phyloP scores from a whole-genome alignment of 305 asterid species.

The Petunia hybrid region DNA sequence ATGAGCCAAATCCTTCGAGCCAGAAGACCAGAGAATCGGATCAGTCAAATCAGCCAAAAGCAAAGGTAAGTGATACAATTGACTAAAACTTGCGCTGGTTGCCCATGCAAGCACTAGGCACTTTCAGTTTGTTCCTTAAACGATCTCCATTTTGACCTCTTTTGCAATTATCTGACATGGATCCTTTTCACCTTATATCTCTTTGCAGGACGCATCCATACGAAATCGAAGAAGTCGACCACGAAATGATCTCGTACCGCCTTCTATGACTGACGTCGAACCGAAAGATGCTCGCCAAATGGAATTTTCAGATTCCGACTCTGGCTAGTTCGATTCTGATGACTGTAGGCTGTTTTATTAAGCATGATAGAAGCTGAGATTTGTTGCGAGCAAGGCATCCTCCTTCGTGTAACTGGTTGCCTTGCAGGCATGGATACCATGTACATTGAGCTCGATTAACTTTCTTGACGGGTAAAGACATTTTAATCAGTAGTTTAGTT shows the following conservation, averaged over 20 bases:
- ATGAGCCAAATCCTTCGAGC: slow-evolving; percentile 31
- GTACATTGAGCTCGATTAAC: neutral
- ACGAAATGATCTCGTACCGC: slow-evolving; percentile 67
- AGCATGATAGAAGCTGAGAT: neutral
- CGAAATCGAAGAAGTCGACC: slow-evolving; percentile 51
- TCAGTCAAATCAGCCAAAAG: slow-evolving; percentile 41
- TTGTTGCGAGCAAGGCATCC: slow-evolving; percentile 2
- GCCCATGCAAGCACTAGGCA: neutral
- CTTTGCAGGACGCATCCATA: slow-evolving; percentile 58
- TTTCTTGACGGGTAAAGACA: neutral
- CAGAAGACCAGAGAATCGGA: slow-evolving; percentile 43
- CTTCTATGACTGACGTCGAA: slow-evolving; percentile 71
- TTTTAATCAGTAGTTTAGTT: neutral
- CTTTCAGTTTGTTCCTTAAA: slow-evolving; percentile 1
- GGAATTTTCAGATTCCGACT: slow-evolving; percentile 72
- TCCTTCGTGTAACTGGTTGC: neutral
- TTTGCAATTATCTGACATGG: slow-evolving; percentile 23
- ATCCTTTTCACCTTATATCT: slow-evolving; percentile 6
- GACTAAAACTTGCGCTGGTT: neutral
- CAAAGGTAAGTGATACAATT: slow-evolving; percentile 28
- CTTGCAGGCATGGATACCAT: neutral
- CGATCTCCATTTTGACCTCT: neutral
- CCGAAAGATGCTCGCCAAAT: slow-evolving; percentile 71
- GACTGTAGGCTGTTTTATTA: neutral
- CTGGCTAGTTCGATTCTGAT: slow-evolving; percentile 46